Evolutionary conservation across 371 early-diverging fungal species (phyloP).

Genomic region (Parasitella parasitica): DNA sequence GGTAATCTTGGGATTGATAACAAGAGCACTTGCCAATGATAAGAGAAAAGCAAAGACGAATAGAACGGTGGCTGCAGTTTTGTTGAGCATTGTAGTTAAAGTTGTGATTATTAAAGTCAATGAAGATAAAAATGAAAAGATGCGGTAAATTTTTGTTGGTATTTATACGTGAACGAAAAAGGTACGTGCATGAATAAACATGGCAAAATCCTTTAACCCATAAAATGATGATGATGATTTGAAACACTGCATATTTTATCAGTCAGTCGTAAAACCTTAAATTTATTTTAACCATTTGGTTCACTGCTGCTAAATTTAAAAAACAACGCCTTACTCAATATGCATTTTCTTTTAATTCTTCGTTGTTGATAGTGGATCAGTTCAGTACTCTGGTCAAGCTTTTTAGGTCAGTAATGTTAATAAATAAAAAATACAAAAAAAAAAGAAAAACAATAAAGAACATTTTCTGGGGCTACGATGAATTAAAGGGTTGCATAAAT

Average conservation of each 20-base stretch:
- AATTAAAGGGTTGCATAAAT: slow-evolving; percentile 1
- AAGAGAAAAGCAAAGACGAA: slow-evolving; percentile 18
- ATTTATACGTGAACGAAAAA: slow-evolving; percentile 11
- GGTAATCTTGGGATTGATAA: slow-evolving; percentile 24
- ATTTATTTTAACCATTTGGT: neutral
- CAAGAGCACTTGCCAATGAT: slow-evolving; percentile 15
- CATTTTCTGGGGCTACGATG: neutral
- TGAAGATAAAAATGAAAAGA: neutral
- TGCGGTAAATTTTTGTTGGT: neutral
- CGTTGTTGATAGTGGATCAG: no score
- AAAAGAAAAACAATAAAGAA: neutral
- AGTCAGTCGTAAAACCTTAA: neutral
- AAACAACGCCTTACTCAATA: neutral
- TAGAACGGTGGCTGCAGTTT: neutral
- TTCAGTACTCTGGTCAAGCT: neutral
- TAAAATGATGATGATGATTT: neutral
- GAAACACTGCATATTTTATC: slow-evolving; percentile 1
- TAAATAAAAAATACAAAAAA: no score
- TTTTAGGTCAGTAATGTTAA: neutral
- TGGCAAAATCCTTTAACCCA: neutral
- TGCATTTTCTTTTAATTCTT: neutral
- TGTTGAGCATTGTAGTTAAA: slow-evolving; percentile 18
- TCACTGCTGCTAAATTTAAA: slow-evolving; percentile 8
- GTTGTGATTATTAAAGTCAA: neutral
- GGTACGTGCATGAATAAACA: slow-evolving; percentile 7